These are phyloP conservation scores for Boletus tylopilopsis DNA, from an alignment of 768 basidiomycete genomes.

Conservation along the genomic window DNA sequence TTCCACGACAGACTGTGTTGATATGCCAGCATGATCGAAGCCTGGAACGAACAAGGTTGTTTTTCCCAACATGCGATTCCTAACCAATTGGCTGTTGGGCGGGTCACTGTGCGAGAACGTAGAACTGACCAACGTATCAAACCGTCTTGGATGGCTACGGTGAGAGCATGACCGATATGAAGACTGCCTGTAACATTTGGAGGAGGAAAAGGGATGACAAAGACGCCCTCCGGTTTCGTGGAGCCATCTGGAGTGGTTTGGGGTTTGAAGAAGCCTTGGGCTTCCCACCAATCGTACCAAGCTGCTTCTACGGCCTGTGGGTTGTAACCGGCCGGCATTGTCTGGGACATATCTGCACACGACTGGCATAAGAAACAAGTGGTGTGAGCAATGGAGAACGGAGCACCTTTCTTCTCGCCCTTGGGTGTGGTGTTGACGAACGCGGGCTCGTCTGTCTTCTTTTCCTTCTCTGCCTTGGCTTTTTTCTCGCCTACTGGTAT, in stretches of 20 bases:
- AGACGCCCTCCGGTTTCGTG: slow-evolving; percentile 59
- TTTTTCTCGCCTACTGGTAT: slow-evolving; percentile 59
- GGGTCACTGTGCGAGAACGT: neutral
- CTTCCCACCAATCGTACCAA: slow-evolving; percentile 99
- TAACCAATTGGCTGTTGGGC: slow-evolving; percentile 23
- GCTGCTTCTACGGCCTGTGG: slow-evolving; percentile 91
- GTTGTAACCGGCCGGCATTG: slow-evolving; percentile 93
- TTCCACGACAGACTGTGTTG: slow-evolving; percentile 97
- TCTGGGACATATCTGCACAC: slow-evolving; percentile 68
- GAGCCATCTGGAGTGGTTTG: slow-evolving; percentile 54
- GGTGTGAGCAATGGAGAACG: neutral
- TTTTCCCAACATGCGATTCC: slow-evolving; percentile 96
- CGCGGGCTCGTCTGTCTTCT: slow-evolving; percentile 62
- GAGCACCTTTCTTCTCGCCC: slow-evolving; percentile 90
- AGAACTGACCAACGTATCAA: slow-evolving; percentile 77
- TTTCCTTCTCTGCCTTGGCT: slow-evolving; percentile 68
- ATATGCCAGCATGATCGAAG: slow-evolving; percentile 98
- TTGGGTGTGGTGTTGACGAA: slow-evolving; percentile 87
- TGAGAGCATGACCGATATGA: slow-evolving; percentile 94
- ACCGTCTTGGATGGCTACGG: slow-evolving; percentile 86
- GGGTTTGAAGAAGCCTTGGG: slow-evolving; percentile 88
- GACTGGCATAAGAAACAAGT: neutral
- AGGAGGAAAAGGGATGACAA: slow-evolving; percentile 88
- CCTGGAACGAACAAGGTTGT: slow-evolving; percentile 89
- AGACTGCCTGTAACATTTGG: slow-evolving; percentile 96